Percentiles rank a stretch among this genome's conserved stretches.
These are phyloP conservation scores for Dicorynia guianensis DNA, from an alignment of 306 rosid species.

Conservation along the genomic window DNA sequence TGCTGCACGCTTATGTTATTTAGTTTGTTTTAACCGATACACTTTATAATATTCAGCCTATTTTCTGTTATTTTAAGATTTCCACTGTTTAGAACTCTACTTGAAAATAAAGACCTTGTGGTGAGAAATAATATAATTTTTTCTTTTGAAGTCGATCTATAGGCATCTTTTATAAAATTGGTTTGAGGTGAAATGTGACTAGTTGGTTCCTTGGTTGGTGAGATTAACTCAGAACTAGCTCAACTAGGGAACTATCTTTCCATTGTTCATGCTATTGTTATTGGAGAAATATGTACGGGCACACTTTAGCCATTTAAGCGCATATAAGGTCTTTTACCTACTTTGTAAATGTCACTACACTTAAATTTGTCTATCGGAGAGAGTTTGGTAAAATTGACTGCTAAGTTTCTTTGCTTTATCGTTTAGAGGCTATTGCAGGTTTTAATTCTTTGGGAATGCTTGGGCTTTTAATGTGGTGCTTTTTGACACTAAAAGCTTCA, in stretches of 20 bases:
- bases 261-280: constrained; percentile 2
- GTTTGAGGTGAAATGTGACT: no score
- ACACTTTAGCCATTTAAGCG: constrained; percentile 5
- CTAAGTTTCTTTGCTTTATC: background rate
- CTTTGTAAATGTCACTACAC: background rate
- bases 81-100: no score
- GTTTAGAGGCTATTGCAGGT: background rate
- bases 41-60: no score
- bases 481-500: background rate
- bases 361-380: constrained; percentile 5
- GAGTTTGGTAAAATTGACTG: background rate
- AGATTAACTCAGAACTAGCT: no score
- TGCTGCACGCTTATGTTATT: no score
- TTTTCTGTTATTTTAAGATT: no score
- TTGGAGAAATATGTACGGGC: constrained; percentile 22
- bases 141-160: no score
- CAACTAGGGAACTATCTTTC: background rate
- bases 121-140: no score
- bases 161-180: no score
- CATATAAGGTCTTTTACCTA: background rate
- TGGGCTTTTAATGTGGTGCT: background rate
- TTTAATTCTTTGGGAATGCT: background rate
- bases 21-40: no score
- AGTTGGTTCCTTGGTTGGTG: no score
- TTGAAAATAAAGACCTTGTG: no score